These are phyloP conservation scores for Aspergillus ochraceus DNA, from an alignment of 2,329 filamentous ascomycete species.

Conservation along the genomic window DNA sequence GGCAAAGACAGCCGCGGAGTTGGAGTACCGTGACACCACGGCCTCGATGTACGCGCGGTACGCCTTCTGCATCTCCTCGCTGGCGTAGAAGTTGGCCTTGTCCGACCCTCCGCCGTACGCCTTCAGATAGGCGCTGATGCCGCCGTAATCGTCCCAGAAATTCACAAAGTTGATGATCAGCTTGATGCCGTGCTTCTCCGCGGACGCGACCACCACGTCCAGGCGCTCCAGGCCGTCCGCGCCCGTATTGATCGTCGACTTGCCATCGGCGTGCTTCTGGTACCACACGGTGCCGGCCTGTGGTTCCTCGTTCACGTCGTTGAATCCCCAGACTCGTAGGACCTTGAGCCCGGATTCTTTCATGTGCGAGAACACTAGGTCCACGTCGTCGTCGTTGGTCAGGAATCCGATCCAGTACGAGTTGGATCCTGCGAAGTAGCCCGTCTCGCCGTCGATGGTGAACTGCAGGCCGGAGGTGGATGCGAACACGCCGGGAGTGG, in stretches of 20 bases:
- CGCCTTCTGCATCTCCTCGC: conserved; percentile 52
- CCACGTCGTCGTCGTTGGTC: conserved; percentile 50
- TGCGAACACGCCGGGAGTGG: conserved; percentile 21
- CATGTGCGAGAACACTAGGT: conserved; percentile 37
- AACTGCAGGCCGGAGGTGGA: conserved; percentile 33
- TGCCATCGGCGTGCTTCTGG: conserved; percentile 39
- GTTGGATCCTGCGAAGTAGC: conserved; percentile 53
- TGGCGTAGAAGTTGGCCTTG: conserved; percentile 59
- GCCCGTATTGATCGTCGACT: conserved; percentile 61
- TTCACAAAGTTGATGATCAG: conserved; percentile 62
- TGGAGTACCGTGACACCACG: conserved; percentile 60
- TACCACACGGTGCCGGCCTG: conserved; percentile 47
- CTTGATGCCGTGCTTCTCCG: conserved; percentile 61
- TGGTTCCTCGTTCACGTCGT: conserved; percentile 46
- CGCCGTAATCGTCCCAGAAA: conserved; percentile 69
- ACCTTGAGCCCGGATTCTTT: conserved; percentile 49
- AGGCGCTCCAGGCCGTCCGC: conserved; percentile 63
- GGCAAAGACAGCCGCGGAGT: conserved; percentile 61
- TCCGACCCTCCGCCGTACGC: conserved; percentile 54
- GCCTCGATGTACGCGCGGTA: conserved; percentile 64
- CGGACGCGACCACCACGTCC: conserved; percentile 62
- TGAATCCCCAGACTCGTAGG: conserved; percentile 56
- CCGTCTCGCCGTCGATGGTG: conserved; percentile 39
- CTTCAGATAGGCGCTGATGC: conserved; percentile 59
- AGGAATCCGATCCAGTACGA: conserved; percentile 55